phyloP scores from a whole-genome alignment of 768 basidiomycete genomes.

The Mycena epipterygia region DNA sequence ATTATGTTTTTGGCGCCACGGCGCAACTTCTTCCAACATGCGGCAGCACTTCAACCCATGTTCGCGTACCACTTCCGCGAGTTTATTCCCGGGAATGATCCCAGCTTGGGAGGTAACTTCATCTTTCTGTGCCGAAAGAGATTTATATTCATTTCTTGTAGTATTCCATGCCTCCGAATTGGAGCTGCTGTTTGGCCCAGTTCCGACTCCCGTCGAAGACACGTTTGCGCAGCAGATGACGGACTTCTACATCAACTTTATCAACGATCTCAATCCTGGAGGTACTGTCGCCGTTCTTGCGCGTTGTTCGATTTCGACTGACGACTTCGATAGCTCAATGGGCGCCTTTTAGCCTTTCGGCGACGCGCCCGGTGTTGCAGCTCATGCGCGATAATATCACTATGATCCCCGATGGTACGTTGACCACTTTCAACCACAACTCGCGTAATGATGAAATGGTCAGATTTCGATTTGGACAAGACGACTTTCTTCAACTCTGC shows the following conservation, averaged over 20 bases:
- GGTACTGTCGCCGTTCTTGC: constrained; percentile 47
- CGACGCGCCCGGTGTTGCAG: constrained; percentile 58
- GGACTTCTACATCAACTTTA: constrained; percentile 70
- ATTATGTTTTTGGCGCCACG: constrained; percentile 68
- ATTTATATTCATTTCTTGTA: constrained; percentile 39
- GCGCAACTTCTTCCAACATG: constrained; percentile 64
- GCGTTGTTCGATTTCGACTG: background rate
- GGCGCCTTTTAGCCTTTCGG: constrained; percentile 56
- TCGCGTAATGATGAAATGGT: background rate
- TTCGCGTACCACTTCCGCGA: constrained; percentile 70
- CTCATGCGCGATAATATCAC: constrained; percentile 67
- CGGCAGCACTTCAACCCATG: constrained; percentile 59
- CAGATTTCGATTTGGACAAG: constrained; percentile 59
- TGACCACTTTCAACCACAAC: background rate
- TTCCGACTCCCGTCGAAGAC: constrained; percentile 57
- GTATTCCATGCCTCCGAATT: constrained; percentile 67
- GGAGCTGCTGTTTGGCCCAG: constrained; percentile 61
- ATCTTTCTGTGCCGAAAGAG: too few species aligned
- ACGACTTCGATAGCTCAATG: constrained; percentile 53
- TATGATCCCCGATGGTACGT: constrained; percentile 64
- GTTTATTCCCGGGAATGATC: constrained; percentile 68
- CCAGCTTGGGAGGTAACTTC: constrained; percentile 65
- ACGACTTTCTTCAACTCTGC: constrained; percentile 58
- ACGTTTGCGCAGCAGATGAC: constrained; percentile 62
- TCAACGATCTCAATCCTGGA: constrained; percentile 69